A percentile compares a stretch with the other conserved stretches of the same genome.
Conservation (phyloP, 2,329 filamentous ascomycete genomes). For the Aspergillus sp. region DNA sequence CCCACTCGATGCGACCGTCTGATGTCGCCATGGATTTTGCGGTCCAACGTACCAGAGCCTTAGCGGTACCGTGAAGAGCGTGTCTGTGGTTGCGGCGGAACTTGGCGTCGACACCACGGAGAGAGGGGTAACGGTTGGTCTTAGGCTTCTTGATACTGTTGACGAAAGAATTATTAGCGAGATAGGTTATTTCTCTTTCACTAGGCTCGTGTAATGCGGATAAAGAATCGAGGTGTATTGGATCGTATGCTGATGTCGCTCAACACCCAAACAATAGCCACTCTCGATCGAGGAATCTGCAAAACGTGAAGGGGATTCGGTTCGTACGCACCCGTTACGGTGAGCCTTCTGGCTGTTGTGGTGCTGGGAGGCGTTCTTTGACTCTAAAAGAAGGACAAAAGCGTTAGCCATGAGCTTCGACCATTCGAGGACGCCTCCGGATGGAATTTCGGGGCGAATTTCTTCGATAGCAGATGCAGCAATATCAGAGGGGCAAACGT, state of each 20-base stretch:
- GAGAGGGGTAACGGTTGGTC: conserved; percentile 96
- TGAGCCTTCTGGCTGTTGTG: conserved; percentile 99
- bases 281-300: not conserved
- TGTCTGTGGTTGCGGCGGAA: conserved; percentile 99
- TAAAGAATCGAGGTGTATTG: not conserved
- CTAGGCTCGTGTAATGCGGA: not conserved
- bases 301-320: conserved; percentile 8
- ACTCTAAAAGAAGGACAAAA: conserved; percentile 63
- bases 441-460: not conserved
- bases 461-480: not conserved
- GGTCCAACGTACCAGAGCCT: conserved; percentile 77
- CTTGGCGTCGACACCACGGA: conserved; percentile 99
- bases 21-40: not conserved
- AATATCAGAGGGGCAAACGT: conserved; percentile 26
- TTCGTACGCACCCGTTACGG: conserved; percentile 83
- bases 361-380: conserved; percentile 99
- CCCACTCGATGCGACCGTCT: not conserved
- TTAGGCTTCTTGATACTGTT: conserved; percentile 99
- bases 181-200: not conserved
- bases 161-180: conserved; percentile 25
- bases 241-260: not conserved
- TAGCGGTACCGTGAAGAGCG: conserved; percentile 98
- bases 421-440: not conserved
- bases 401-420: conserved; percentile 26
- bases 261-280: conserved; percentile 10